These are phyloP conservation scores for Plasmodium billcollinsi DNA, from an alignment of 169 alveolate genomes.

Conservation along the genomic window DNA sequence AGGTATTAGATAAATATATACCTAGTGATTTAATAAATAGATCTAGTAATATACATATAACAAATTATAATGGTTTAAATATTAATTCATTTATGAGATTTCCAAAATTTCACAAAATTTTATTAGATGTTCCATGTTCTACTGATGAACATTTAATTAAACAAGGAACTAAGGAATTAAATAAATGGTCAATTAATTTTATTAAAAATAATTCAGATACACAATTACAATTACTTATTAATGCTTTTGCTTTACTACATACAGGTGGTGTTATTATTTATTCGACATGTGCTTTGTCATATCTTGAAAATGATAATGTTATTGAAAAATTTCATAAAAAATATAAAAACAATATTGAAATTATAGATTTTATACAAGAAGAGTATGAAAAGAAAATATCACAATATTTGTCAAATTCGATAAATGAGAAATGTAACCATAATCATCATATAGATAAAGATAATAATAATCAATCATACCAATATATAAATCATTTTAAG, in stretches of 20 bases:
- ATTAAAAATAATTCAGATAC: conserved; percentile 82
- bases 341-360: conserved; percentile 20
- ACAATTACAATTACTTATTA: conserved; percentile 79
- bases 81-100: conserved; percentile 75
- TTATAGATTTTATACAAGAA: conserved; percentile 33
- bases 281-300: conserved; percentile 86
- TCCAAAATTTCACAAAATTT: conserved; percentile 81
- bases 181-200: conserved; percentile 79
- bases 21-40: conserved; percentile 77
- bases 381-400: conserved; percentile 10
- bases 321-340: conserved; percentile 16
- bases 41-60: conserved; percentile 74
- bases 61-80: conserved; percentile 78
- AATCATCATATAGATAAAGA: background rate
- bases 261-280: conserved; percentile 82
- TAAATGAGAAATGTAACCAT: background rate
- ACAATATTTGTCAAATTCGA: conserved; percentile 6
- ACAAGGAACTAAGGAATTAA: conserved; percentile 29
- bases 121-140: conserved; percentile 88
- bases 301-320: conserved; percentile 83
- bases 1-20: conserved; percentile 73
- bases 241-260: conserved; percentile 79
- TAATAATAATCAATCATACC: background rate
- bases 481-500: conserved; percentile 3
- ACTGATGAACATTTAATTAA: conserved; percentile 81